Conservation (phyloP, 352 stramenopile species). For the Phytophthora ramorum region DNA sequence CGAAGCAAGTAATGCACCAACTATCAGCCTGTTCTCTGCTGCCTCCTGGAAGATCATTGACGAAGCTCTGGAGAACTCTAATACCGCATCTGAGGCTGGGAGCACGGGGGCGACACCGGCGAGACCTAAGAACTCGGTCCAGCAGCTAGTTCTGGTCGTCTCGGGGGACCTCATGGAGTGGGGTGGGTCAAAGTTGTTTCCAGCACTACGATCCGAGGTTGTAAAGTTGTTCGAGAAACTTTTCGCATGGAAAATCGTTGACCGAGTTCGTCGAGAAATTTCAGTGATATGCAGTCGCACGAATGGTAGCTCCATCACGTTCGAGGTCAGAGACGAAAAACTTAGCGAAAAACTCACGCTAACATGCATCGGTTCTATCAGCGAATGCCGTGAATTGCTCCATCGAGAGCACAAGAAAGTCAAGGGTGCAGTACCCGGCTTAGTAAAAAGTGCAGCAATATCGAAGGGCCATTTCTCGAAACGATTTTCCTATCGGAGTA, state of each 20-base stretch:
- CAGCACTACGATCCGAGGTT: slow-evolving; percentile 51
- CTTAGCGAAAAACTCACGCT: slow-evolving; percentile 56
- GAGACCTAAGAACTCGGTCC: slow-evolving; percentile 38
- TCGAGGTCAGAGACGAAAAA: slow-evolving; percentile 70
- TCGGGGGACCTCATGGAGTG: slow-evolving; percentile 58
- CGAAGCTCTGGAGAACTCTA: slow-evolving; percentile 44
- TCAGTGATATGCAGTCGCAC: slow-evolving; percentile 52
- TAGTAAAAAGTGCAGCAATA: slow-evolving; percentile 13
- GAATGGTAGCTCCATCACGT: slow-evolving; percentile 46
- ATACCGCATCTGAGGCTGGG: neutral
- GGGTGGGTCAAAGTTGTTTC: slow-evolving; percentile 37
- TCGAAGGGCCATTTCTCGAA: slow-evolving; percentile 77
- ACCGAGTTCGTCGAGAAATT: slow-evolving; percentile 41
- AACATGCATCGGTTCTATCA: slow-evolving; percentile 66
- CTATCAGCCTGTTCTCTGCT: slow-evolving; percentile 54
- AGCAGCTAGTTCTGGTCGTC: slow-evolving; percentile 65
- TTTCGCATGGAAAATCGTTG: slow-evolving; percentile 69
- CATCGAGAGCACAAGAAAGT: slow-evolving; percentile 31
- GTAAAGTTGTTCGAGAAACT: slow-evolving; percentile 67
- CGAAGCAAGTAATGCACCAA: slow-evolving; percentile 11
- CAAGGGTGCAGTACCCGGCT: slow-evolving; percentile 6
- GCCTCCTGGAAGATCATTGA: slow-evolving; percentile 72
- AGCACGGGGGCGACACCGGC: slow-evolving; percentile 3
- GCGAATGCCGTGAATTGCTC: slow-evolving; percentile 35
- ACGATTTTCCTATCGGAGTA: slow-evolving; percentile 67